Conservation (phyloP, 2,329 filamentous ascomycete species). For the Colletotrichum scovillei region DNA sequence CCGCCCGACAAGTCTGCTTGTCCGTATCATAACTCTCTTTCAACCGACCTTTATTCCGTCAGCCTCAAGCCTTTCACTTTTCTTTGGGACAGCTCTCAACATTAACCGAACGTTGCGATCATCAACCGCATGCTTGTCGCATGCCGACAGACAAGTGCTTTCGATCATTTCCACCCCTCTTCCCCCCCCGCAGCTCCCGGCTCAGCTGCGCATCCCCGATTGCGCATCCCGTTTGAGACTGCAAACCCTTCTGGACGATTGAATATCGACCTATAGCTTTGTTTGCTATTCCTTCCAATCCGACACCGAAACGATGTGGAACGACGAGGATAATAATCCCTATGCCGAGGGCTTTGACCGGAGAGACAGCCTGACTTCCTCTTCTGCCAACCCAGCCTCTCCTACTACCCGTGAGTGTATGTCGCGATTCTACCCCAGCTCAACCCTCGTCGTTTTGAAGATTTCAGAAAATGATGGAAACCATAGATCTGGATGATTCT, state of each 20-base stretch:
- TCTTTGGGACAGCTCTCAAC: not conserved
- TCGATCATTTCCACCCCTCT: slow-evolving; percentile 20
- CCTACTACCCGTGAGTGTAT: slow-evolving; percentile 64
- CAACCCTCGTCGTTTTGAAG: slow-evolving; percentile 8
- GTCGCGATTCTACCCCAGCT: slow-evolving; percentile 2
- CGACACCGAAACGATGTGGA: slow-evolving; percentile 78
- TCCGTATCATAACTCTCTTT: slow-evolving; percentile 3
- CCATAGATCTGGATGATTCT: slow-evolving; percentile 48
- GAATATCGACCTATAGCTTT: slow-evolving; percentile 17
- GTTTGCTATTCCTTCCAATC: slow-evolving; percentile 4
- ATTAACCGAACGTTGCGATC: not conserved
- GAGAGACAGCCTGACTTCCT: slow-evolving; percentile 81
- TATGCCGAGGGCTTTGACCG: slow-evolving; percentile 93
- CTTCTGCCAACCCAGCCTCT: slow-evolving; percentile 72
- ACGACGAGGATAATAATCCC: slow-evolving; percentile 98
- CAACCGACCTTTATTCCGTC: slow-evolving; percentile 8
- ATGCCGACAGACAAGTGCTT: slow-evolving; percentile 7
- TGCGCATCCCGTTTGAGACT: slow-evolving; percentile 31
- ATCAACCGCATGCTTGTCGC: not conserved
- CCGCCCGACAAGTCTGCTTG: slow-evolving; percentile 12
- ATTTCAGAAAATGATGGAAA: slow-evolving; percentile 49
- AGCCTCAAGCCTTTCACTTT: not conserved
- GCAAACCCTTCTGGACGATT: slow-evolving; percentile 24
- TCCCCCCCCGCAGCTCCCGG: slow-evolving; percentile 29
- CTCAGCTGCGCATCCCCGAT: slow-evolving; percentile 32